Conservation (phyloP, 73 alveolate species). For the Durusdinium trenchii region DNA sequence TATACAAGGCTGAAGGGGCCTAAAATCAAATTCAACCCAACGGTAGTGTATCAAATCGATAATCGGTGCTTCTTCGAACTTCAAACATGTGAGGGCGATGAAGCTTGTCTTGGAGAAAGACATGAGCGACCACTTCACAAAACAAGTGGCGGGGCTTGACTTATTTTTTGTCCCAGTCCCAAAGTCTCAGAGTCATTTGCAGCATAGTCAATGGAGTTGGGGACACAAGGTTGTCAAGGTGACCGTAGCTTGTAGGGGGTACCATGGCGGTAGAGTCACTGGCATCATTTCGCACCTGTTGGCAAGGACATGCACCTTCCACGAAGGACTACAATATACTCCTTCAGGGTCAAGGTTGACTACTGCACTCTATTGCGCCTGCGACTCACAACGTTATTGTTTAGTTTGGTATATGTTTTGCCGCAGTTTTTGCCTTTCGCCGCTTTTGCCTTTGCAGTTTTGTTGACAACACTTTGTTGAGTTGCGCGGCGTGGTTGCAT, state of each 20-base stretch:
- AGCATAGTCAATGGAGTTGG: neutral
- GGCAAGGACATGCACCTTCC: constrained; percentile 18
- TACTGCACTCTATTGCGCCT: constrained; percentile 10
- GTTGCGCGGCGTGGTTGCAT: too few relatives aligned
- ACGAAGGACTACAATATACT: constrained; percentile 29
- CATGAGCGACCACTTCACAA: neutral
- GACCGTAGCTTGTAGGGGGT: neutral
- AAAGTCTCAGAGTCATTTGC: neutral
- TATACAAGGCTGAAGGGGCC: too few relatives aligned
- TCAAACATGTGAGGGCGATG: constrained; percentile 46
- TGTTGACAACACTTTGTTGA: neutral
- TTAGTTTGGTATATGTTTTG: too few relatives aligned
- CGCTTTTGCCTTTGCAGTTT: neutral
- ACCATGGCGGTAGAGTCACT: neutral
- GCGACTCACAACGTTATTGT: too few relatives aligned
- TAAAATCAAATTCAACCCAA: too few relatives aligned
- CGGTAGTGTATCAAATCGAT: too few relatives aligned
- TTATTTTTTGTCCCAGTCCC: too few relatives aligned
- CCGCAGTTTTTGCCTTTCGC: too few relatives aligned
- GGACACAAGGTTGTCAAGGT: too few relatives aligned
- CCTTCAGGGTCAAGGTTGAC: constrained; percentile 14
- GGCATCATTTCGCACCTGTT: neutral
- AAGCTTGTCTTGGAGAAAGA: constrained; percentile 10
- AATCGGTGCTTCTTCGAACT: too few relatives aligned
- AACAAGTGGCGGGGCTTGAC: neutral